A percentile compares a stretch with the other conserved stretches of the same genome.
Evolutionary conservation across 176 grass and related monocot species (phyloP).

Genomic region (Otatea glauca): DNA sequence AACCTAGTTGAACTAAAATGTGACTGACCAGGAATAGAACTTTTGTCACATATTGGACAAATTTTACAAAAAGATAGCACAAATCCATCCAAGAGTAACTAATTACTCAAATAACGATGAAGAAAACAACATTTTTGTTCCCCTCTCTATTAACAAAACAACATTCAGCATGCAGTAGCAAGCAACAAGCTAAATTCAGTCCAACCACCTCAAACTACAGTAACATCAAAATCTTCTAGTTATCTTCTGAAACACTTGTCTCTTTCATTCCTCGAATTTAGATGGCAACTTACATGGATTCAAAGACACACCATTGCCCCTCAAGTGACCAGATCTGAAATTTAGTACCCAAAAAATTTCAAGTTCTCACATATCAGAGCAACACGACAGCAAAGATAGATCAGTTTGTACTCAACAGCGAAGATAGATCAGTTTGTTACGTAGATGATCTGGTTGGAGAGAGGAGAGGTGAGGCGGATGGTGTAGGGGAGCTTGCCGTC

Average conservation of each 20-base stretch:
- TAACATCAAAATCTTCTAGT: not conserved
- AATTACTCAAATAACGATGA: conserved; percentile 29
- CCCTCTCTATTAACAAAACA: conserved; percentile 22
- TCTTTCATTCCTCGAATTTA: not conserved
- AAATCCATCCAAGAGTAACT: conserved; percentile 14
- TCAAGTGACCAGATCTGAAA: too few relatives aligned
- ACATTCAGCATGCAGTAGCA: conserved; percentile 15
- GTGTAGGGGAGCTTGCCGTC: too few relatives aligned
- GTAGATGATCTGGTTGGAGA: too few relatives aligned
- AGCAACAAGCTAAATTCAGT: conserved; percentile 9
- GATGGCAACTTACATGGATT: too few relatives aligned
- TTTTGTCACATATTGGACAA: conserved; percentile 32
- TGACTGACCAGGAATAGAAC: not conserved
- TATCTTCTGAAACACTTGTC: not conserved
- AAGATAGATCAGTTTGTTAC: too few relatives aligned
- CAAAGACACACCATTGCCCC: too few relatives aligned
- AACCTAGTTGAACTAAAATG: conserved; percentile 37
- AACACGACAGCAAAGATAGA: too few relatives aligned
- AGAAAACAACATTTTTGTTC: conserved; percentile 35
- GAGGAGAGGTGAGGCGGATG: too few relatives aligned
- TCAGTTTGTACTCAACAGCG: too few relatives aligned
- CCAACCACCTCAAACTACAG: not conserved
- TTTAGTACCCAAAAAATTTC: too few relatives aligned
- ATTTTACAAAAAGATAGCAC: not conserved
- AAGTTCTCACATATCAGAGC: too few relatives aligned